phyloP scores from a whole-genome alignment of 305 asterid species.

The Plantago rigida region DNA sequence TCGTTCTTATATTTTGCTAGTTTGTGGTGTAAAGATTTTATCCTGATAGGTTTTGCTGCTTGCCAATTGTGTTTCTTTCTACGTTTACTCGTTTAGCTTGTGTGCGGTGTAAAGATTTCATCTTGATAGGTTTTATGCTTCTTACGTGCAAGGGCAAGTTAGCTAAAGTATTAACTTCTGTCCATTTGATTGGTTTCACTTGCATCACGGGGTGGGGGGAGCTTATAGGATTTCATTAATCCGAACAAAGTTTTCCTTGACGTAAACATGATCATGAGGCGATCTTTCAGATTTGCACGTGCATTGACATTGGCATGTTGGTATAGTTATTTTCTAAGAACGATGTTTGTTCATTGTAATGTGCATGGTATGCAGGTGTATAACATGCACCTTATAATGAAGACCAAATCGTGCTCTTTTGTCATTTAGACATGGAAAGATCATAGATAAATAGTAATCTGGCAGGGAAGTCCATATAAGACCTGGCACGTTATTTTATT shows the following conservation, averaged over 20 bases:
- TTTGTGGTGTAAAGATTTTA: not conserved
- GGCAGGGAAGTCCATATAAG: no score
- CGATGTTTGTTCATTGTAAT: not conserved
- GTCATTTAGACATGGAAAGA: not conserved
- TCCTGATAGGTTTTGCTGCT: not conserved
- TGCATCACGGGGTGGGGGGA: no score
- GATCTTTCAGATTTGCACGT: not conserved
- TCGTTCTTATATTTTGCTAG: not conserved
- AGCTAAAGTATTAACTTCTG: not conserved
- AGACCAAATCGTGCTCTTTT: no score
- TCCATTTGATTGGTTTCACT: no score
- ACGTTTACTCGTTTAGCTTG: not conserved
- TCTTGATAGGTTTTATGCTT: not conserved
- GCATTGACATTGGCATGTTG: not conserved
- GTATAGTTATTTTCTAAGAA: not conserved
- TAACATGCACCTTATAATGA: not conserved
- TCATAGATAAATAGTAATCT: no score
- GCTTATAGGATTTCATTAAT: no score
- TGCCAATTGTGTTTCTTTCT: not conserved
- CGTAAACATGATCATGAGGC: not conserved
- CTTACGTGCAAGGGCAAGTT: not conserved
- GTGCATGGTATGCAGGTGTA: conserved; percentile 6
- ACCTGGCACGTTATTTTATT: not conserved
- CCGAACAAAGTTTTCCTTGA: not conserved
- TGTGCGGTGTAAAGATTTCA: not conserved